phyloP scores from a whole-genome alignment of 129 eudicot species.

The Dittrichia graveolens region DNA sequence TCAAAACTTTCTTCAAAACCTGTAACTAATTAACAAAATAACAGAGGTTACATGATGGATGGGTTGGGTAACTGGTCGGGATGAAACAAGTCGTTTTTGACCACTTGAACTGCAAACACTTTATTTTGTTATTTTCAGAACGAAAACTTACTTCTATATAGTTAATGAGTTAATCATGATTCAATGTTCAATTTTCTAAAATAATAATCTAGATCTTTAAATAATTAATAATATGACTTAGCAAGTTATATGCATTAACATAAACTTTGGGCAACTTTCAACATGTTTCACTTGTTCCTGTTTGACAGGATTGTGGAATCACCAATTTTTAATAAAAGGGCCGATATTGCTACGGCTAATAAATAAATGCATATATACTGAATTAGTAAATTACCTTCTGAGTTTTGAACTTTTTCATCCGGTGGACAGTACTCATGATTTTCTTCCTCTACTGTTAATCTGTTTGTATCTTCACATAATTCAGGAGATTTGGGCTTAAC shows the following conservation, averaged over 20 bases:
- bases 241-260: too few relatives aligned
- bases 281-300: too few relatives aligned
- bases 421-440: constrained; percentile 20
- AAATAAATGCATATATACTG: background rate
- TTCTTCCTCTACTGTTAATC: background rate
- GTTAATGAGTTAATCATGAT: too few relatives aligned
- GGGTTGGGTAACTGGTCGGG: background rate
- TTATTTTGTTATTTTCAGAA: too few relatives aligned
- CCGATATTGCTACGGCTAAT: background rate
- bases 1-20: constrained; percentile 32
- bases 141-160: too few relatives aligned
- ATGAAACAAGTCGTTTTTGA: background rate
- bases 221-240: too few relatives aligned
- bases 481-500: background rate
- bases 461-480: background rate
- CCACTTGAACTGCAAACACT: too few relatives aligned
- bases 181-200: too few relatives aligned
- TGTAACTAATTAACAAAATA: constrained; percentile 15
- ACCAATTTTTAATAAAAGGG: too few relatives aligned
- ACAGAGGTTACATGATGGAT: background rate
- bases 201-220: too few relatives aligned
- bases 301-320: too few relatives aligned
- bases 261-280: too few relatives aligned
- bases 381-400: constrained; percentile 36
- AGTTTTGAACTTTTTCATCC: constrained; percentile 27